Conservation (phyloP, 2,329 filamentous ascomycete genomes). For the Coniochaeta pulveracea region DNA sequence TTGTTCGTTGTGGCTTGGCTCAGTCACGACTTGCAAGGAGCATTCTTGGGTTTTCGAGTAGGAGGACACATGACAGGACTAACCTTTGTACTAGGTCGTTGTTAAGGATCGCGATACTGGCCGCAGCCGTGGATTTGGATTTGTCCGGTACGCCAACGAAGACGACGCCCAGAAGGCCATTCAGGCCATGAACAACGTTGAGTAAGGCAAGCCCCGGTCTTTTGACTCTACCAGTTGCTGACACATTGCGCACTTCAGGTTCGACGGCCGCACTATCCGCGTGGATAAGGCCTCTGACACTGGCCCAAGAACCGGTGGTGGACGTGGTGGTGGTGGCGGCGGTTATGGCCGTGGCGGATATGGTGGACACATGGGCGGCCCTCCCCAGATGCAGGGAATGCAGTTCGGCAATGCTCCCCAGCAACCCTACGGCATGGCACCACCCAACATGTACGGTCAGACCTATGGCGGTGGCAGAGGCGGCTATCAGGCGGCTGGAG, state of each 20-base stretch:
- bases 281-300: constrained; percentile 92
- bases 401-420: constrained; percentile 16
- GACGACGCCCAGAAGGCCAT: constrained; percentile 69
- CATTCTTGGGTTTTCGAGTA: constrained; percentile 5
- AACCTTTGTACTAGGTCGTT: constrained; percentile 55
- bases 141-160: constrained; percentile 78
- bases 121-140: constrained; percentile 93
- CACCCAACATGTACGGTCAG: constrained; percentile 24
- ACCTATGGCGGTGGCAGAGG: constrained; percentile 27
- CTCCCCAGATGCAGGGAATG: constrained; percentile 1
- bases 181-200: constrained; percentile 71
- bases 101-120: constrained; percentile 96
- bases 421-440: constrained; percentile 23
- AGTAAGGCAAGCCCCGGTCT: constrained; percentile 50
- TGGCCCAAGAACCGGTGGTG: constrained; percentile 45
- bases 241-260: constrained; percentile 31
- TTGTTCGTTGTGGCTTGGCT: neutral
- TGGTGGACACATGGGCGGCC: neutral
- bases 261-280: constrained; percentile 87
- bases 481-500: constrained; percentile 22
- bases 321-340: constrained; percentile 21
- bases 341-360: constrained; percentile 18
- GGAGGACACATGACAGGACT: too few species aligned
- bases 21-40: neutral
- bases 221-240: constrained; percentile 2